Conservation (phyloP, 345 rosid genomes). For the Cardamine occulta region DNA sequence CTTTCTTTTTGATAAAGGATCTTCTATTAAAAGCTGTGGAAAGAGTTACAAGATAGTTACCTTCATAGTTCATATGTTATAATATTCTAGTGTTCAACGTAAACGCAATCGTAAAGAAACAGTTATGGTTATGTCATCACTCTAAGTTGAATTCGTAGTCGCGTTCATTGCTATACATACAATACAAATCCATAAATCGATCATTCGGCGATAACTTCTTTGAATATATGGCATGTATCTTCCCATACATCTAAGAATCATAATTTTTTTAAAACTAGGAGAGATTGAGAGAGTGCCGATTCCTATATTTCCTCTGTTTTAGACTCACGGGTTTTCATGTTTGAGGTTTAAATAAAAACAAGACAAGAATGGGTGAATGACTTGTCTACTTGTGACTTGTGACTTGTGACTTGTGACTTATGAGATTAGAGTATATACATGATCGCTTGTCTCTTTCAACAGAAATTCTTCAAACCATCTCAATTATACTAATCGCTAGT, state of each 20-base stretch:
- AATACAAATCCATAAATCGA: background rate
- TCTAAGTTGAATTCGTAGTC: background rate
- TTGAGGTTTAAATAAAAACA: background rate
- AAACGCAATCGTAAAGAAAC: background rate
- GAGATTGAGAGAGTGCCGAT: conserved; percentile 6
- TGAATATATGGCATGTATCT: background rate
- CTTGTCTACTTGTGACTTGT: conserved; percentile 34
- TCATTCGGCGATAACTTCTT: background rate
- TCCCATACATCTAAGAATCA: background rate
- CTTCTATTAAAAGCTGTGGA: too few relatives aligned
- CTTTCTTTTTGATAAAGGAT: too few relatives aligned
- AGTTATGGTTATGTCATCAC: background rate
- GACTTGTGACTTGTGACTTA: conserved; percentile 24
- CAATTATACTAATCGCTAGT: background rate
- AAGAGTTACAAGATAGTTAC: too few relatives aligned
- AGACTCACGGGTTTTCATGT: conserved; percentile 38
- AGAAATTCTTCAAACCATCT: conserved; percentile 18
- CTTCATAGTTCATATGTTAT: background rate
- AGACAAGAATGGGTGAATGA: conserved; percentile 36
- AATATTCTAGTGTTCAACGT: background rate
- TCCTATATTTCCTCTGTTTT: conserved; percentile 8
- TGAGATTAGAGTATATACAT: conserved; percentile 20
- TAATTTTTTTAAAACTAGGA: conserved; percentile 16
- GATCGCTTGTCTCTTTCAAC: conserved; percentile 27
- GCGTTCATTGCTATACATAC: background rate